These are phyloP conservation scores for Fistulinella prunicolor DNA, from an alignment of 768 basidiomycete species.

Conservation along the genomic window DNA sequence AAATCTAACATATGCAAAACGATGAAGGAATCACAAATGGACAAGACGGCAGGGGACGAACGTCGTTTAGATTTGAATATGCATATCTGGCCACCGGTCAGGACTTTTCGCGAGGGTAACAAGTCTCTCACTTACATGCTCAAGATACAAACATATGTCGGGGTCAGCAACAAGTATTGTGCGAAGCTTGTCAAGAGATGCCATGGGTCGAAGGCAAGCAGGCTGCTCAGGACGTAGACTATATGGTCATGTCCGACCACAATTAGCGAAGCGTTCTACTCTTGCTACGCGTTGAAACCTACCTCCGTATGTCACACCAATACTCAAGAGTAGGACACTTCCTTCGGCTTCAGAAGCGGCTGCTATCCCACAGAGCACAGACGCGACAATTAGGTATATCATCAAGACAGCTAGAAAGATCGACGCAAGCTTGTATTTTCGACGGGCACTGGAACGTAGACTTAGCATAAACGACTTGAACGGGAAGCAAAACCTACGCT, in stretches of 20 bases:
- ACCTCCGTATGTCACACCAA: constrained; percentile 85
- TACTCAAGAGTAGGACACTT: constrained; percentile 77
- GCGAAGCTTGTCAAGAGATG: constrained; percentile 91
- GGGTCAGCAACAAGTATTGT: constrained; percentile 85
- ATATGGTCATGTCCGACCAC: too few species aligned
- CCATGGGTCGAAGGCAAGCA: constrained; percentile 93
- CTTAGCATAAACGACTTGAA: constrained; percentile 2
- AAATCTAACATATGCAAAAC: constrained; percentile 50
- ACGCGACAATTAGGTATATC: constrained; percentile 80
- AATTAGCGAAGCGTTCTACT: not conserved
- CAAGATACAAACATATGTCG: constrained; percentile 74
- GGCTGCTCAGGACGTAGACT: constrained; percentile 74
- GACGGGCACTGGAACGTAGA: constrained; percentile 16
- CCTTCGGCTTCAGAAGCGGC: constrained; percentile 65
- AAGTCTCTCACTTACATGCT: constrained; percentile 55
- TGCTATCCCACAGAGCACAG: constrained; percentile 74
- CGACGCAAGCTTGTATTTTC: constrained; percentile 79
- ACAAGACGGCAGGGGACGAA: constrained; percentile 26
- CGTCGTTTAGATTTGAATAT: constrained; percentile 83
- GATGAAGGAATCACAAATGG: constrained; percentile 11
- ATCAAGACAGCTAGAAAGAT: constrained; percentile 75
- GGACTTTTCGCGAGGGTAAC: not conserved
- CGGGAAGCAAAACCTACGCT: constrained; percentile 45
- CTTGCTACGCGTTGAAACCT: constrained; percentile 18
- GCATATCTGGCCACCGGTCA: constrained; percentile 59